Evolutionary conservation across 192 early-diverging fungal species (phyloP).

Genomic region (Bifiguratus adelaidae): DNA sequence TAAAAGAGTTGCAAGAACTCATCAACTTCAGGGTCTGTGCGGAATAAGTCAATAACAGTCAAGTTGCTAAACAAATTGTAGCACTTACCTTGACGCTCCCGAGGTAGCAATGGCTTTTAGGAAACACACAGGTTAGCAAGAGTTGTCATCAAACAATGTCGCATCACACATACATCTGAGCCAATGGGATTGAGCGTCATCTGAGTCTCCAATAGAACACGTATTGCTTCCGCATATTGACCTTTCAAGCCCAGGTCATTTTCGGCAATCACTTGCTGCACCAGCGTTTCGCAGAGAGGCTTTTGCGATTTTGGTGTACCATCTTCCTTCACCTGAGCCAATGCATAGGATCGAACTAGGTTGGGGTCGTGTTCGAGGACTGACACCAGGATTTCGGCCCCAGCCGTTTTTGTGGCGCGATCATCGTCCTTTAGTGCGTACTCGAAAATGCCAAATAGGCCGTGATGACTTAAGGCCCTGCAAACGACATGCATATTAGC

Average conservation of each 20-base stretch:
- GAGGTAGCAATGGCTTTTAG: too few species aligned
- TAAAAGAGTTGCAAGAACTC: constrained; percentile 79
- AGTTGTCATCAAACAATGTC: constrained; percentile 15
- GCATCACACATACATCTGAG: too few species aligned
- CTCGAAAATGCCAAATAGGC: constrained; percentile 72
- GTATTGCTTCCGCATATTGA: constrained; percentile 66
- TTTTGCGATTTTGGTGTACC: constrained; percentile 17
- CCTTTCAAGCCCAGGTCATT: constrained; percentile 52
- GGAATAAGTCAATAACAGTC: neutral
- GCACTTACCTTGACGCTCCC: too few species aligned
- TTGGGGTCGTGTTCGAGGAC: constrained; percentile 75
- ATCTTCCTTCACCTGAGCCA: constrained; percentile 45
- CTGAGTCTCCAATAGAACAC: constrained; percentile 60
- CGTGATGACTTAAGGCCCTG: constrained; percentile 63
- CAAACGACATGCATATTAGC: constrained; percentile 5
- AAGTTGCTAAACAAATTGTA: neutral
- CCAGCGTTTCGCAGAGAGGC: constrained; percentile 56
- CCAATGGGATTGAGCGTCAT: constrained; percentile 16
- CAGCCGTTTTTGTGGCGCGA: constrained; percentile 42
- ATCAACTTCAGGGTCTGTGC: constrained; percentile 47
- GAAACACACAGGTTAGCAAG: neutral
- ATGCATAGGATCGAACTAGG: constrained; percentile 56
- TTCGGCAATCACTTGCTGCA: constrained; percentile 50
- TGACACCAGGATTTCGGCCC: constrained; percentile 55
- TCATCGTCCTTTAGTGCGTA: constrained; percentile 48